Conservation (phyloP, 169 alveolate species). For the Babesia divergens region DNA sequence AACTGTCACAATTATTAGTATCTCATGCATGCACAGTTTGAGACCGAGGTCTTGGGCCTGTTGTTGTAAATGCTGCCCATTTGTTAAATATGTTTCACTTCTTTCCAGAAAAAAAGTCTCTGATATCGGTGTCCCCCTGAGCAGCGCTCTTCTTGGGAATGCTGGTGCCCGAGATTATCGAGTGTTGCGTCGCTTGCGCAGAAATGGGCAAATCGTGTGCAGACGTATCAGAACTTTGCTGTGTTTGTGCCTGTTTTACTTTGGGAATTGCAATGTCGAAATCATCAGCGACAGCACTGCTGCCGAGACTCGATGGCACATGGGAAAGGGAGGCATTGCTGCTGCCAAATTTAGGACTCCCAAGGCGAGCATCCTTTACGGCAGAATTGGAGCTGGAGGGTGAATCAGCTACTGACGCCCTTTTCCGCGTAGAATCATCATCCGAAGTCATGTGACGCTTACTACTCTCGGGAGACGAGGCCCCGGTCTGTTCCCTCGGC, state of each 20-base stretch:
- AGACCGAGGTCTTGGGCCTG: too few relatives aligned
- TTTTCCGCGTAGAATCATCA: too few relatives aligned
- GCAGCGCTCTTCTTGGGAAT: neutral
- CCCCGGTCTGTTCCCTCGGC: too few relatives aligned
- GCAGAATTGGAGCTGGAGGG: neutral
- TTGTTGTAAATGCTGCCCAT: too few relatives aligned
- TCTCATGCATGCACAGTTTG: too few relatives aligned
- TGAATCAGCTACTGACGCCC: neutral
- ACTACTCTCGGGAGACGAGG: too few relatives aligned
- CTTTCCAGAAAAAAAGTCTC: neutral
- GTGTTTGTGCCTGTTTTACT: conserved; percentile 3
- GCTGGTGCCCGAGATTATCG: neutral
- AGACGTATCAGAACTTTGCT: too few relatives aligned
- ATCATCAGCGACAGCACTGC: neutral
- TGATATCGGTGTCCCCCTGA: neutral
- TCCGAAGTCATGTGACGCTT: too few relatives aligned
- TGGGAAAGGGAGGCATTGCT: neutral
- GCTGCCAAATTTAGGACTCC: neutral
- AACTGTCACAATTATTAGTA: too few relatives aligned
- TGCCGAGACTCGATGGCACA: neutral
- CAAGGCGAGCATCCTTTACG: neutral
- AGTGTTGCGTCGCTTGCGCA: too few relatives aligned
- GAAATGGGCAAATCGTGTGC: too few relatives aligned
- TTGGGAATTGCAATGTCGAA: conserved; percentile 21
- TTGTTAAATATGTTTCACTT: too few relatives aligned